Evolutionary conservation across 768 basidiomycete species (phyloP).

Genomic region (Coprinellus micaceus): DNA sequence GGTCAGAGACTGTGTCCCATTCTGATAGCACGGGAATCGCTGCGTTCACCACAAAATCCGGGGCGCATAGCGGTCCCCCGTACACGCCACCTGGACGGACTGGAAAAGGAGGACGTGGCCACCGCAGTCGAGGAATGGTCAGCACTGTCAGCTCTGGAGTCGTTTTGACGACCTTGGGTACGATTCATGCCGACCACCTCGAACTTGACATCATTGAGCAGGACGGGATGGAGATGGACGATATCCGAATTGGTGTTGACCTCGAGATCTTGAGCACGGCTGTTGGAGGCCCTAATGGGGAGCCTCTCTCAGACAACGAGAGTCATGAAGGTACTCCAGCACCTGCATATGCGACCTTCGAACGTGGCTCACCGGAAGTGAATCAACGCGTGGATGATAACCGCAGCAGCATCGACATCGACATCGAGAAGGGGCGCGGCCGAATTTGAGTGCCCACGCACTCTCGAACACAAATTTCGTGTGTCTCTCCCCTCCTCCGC

Average conservation of each 20-base stretch:
- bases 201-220: constrained; percentile 48
- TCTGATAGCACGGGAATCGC: constrained; percentile 70
- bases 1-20: constrained; percentile 73
- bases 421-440: constrained; percentile 54
- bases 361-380: constrained; percentile 32
- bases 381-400: constrained; percentile 18
- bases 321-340: constrained; percentile 45
- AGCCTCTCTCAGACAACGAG: constrained; percentile 44
- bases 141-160: constrained; percentile 60
- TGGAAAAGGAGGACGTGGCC: constrained; percentile 36
- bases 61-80: constrained; percentile 51
- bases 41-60: constrained; percentile 63
- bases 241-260: constrained; percentile 52
- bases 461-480: too few species aligned
- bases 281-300: constrained; percentile 49
- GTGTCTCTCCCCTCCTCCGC: too few species aligned
- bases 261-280: constrained; percentile 51
- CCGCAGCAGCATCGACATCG: constrained; percentile 50
- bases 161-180: constrained; percentile 61
- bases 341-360: constrained; percentile 50
- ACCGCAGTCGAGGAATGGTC: constrained; percentile 41
- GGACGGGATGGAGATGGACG: constrained; percentile 55
- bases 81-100: constrained; percentile 48
- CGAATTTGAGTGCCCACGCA: too few species aligned
- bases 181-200: constrained; percentile 48